Base-by-base conservation (phyloP, 148 eudicot genomes). In the Salicornia ramosissima region DNA sequence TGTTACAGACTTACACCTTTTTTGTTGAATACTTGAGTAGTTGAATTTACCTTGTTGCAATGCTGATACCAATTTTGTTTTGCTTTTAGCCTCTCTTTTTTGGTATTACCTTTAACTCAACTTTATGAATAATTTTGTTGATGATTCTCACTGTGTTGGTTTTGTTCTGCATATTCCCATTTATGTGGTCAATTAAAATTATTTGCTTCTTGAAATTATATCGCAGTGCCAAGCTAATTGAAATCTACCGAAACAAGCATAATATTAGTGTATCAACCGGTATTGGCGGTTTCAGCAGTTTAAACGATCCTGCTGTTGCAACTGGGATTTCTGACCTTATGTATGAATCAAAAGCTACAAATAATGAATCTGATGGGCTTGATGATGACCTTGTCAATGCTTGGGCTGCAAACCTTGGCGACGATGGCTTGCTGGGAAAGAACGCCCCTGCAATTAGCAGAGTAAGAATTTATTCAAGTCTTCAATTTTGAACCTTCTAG, bases 361-460 rank as follows among this genome's bases (percentile, higher is more conserved):
- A 86, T 74, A 64, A 75, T 71, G 85, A 86, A 75, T 75, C 89
- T 55, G 89, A 87, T 71, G 71, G 81, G 39, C 88, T 94, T 67
- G 98, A 94, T 79, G 96, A 94, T 80, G 98, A 94, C 83, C 87
- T 94, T 64, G 98, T 94, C 58, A 94, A 94, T 78, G 87, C 85
- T 45, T 94, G 98, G 98, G 98, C 98, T 52, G 82, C 92, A n/a
- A 90, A 83, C 77, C 98, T 94, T 65, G 98, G 92, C 49, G 98
- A 94, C 81, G 97, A 92, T 83, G 96, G 88, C 67, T 80, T 90
- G 76, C 78, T 87, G 84, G 94, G 89, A 70, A 88, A 83, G 67
- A 83, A 88, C 83, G 96, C 98, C 65, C 98, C 97, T 73, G 98
- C 98, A 40, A 81, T 94, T 86, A 94, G 77, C 74, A 88, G 96